Base-by-base conservation (phyloP, 2,329 filamentous ascomycete genomes). In the Diplodia seriata region DNA sequence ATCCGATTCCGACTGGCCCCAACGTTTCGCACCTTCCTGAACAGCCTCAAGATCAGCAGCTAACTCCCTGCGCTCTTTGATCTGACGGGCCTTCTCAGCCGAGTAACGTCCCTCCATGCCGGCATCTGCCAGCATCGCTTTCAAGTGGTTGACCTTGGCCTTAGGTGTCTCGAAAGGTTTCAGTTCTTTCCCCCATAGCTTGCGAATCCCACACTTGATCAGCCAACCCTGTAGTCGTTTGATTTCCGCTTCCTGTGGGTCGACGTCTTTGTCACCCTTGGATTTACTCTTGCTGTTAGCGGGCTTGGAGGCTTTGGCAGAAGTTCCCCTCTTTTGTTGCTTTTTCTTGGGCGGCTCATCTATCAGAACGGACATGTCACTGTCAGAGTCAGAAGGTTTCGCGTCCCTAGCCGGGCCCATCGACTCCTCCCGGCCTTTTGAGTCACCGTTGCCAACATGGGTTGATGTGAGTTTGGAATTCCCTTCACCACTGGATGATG, bases 101-200 rank as follows among this genome's bases (percentile, higher is more conserved):
- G 92, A 97, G 79, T 93, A 97, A 18, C 94, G 88, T 0, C 94
- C 94, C 1, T 89, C 89, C 91, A 98, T 97, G 40, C 94, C 95
- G 4, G 89, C 84, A 36, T 97, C 93, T 40, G 85, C 85, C 31
- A 99, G 85, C 89, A 96, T 90, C 12, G 81, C 81, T 76, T 88
- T 92, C 8, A 99, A 84, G 76, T 97, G 92, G 64, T 85, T 85
- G 70, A 97, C 92, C 83, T 97, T 97, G 61, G 88, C 92, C 23
- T 89, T 90, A 4, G 85, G 76, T 29, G 94, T 91, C 67, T 89
- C 86, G 73, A 87, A 93, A 66, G 88, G 83, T 77, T 92, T 92
- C 33, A 99, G 85, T 79, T 97, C 93, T 70, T 90, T 89, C 61
- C 86, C 87, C 94, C 95, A 99, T 70, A 97, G 87, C 77, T 97